Percentiles rank a stretch among this genome's conserved stretches.
These are phyloP conservation scores for Leishmania tarentolae DNA, from an alignment of 208 protist genomes.

Conservation along the genomic window DNA sequence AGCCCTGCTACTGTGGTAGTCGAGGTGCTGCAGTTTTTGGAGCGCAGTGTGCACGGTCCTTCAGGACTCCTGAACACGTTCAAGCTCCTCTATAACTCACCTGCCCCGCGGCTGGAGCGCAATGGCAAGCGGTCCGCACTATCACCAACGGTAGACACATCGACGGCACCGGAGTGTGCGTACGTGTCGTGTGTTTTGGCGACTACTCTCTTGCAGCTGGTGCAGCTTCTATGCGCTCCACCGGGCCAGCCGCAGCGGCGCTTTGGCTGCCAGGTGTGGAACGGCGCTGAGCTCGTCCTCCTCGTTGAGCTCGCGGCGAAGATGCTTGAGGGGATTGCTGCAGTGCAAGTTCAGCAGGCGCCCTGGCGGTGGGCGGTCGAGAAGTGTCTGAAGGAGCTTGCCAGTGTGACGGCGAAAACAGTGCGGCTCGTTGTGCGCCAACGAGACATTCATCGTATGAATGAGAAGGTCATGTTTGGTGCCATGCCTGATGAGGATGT, in stretches of 20 bases:
- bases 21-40: slow-evolving; percentile 29
- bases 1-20: slow-evolving; percentile 13
- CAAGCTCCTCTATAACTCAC: slow-evolving; percentile 6
- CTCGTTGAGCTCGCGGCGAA: slow-evolving; percentile 30
- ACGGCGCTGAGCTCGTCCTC: slow-evolving; percentile 25
- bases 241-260: neutral
- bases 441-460: slow-evolving; percentile 16
- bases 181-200: slow-evolving; percentile 25
- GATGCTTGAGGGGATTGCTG: slow-evolving; percentile 21
- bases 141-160: neutral
- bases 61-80: slow-evolving; percentile 13
- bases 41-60: slow-evolving; percentile 29
- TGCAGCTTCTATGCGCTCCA: slow-evolving; percentile 22
- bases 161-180: slow-evolving; percentile 23
- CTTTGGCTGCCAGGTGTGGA: neutral
- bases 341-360: neutral
- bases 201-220: slow-evolving; percentile 22
- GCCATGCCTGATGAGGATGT: slow-evolving; percentile 20
- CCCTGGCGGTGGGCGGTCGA: slow-evolving; percentile 29
- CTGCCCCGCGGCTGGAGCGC: neutral
- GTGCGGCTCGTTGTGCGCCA: slow-evolving; percentile 18
- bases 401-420: slow-evolving; percentile 5
- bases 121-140: neutral
- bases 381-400: slow-evolving; percentile 7
- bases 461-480: slow-evolving; percentile 32